phyloP scores from a whole-genome alignment of 768 basidiomycete species.

The Naganishia onofrii region DNA sequence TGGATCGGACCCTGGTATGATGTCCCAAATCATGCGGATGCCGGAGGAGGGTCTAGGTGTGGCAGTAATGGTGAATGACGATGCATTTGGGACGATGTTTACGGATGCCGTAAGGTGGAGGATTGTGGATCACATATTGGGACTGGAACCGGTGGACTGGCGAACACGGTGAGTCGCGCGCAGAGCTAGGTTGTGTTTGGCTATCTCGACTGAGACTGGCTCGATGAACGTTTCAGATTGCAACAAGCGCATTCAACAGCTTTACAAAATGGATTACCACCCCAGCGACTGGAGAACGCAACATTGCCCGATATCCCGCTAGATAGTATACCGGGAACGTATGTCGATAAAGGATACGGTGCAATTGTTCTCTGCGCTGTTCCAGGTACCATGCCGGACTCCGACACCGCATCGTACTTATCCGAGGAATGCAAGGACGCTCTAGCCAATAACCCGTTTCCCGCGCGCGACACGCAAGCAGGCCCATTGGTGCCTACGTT shows the following conservation, averaged over 20 bases:
- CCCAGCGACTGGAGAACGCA: background rate
- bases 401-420: background rate
- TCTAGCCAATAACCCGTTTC: background rate
- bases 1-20: constrained; percentile 42
- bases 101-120: constrained; percentile 24
- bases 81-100: constrained; percentile 9
- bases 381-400: constrained; percentile 6
- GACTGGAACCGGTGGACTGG: constrained; percentile 28
- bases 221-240: background rate
- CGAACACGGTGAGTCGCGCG: constrained; percentile 17
- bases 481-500: background rate
- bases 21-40: constrained; percentile 35
- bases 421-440: background rate
- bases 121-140: constrained; percentile 28
- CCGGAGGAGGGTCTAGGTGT: constrained; percentile 39
- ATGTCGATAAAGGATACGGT: constrained; percentile 30
- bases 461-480: background rate
- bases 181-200: no score
- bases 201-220: no score
- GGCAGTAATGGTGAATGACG: constrained; percentile 41
- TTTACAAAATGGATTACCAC: background rate
- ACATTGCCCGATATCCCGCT: background rate
- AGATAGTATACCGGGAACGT: constrained; percentile 18
- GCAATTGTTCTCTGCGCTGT: constrained; percentile 18
- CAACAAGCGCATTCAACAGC: background rate